These are phyloP conservation scores for Fusarium sacchari DNA, from an alignment of 2,329 filamentous ascomycete species.

Conservation along the genomic window DNA sequence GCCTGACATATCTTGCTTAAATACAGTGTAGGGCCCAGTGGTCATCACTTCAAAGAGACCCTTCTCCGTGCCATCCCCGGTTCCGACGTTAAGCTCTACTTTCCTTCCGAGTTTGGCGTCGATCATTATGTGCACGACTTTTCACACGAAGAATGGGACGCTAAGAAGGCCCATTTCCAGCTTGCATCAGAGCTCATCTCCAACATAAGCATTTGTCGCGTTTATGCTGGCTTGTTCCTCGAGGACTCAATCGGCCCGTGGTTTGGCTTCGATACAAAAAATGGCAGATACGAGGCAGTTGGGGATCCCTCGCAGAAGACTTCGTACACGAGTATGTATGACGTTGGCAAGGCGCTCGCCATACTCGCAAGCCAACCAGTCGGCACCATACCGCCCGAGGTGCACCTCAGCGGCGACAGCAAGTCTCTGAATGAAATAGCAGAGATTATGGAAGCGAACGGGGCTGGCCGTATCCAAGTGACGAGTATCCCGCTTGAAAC, in stretches of 20 bases:
- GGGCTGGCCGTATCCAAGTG: background rate
- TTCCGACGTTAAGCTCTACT: background rate
- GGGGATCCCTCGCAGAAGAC: background rate
- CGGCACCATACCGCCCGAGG: background rate
- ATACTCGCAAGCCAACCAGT: background rate
- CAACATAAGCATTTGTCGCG: background rate
- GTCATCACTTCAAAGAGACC: background rate
- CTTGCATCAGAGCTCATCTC: background rate
- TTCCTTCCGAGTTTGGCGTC: background rate
- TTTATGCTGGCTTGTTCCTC: background rate
- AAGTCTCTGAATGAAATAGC: background rate
- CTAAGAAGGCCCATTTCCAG: background rate
- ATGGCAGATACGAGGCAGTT: background rate
- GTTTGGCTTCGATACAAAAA: background rate
- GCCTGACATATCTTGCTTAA: background rate
- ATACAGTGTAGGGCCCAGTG: background rate
- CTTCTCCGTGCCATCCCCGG: background rate
- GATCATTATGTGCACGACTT: constrained; percentile 1
- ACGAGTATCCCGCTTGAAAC: background rate
- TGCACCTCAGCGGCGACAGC: background rate
- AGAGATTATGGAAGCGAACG: background rate
- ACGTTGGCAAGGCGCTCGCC: background rate
- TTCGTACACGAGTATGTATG: background rate
- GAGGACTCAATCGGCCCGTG: background rate
- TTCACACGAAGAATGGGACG: background rate